Evolutionary conservation across 805 yeast species (phyloP), one percentile per base, ranked within the genome.

Genomic region (Saturnispora sekii): DNA sequence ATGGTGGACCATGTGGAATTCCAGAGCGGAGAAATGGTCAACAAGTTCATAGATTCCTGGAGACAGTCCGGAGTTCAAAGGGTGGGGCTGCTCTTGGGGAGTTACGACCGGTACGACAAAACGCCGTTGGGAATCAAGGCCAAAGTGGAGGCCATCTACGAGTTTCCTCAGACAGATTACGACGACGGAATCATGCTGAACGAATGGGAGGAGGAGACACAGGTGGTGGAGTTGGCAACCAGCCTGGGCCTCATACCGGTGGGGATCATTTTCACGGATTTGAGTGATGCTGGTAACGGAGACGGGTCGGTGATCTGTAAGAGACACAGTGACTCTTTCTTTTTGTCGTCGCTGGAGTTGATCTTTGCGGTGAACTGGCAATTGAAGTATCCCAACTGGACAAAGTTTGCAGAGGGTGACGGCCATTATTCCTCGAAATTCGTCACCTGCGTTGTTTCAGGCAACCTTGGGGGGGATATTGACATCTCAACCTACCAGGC

Each of bases 1-100:
- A 86, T 93, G 95, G 96, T 94, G 28, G 99, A 93, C 61, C 97
- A 93, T 65, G 93, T 93, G 29, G 98, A 93, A 61, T 85, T 89
- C 61, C 78, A 86, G 18, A 77, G 77, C 47, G 77, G 88, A 43
- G 68, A 70, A 10, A 73, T 88, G 21, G 76, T 93, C 44, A 86
- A 93, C 61, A 69, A 73, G 32, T 93, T 93, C 62, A 86, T 93
- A 45, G 94, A 93, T 52, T 68, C 84, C 17, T 93, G 99, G 99
- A 79, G 99, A 63, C 67, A 69, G 43, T 75, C 94, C 0, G 97
- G 96, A 2, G 67, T 76, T 16, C 99, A 93, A 65, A 74, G 98
- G 55, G 71, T 83, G 45, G 98, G 96, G 0, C 70, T 82, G 47
- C 64, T 93, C 65, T 79, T 87, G 55, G 99, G 99, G 7, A 68